Conservation (phyloP, 371 early-diverging fungal genomes). For the Nematocida sp. region DNA sequence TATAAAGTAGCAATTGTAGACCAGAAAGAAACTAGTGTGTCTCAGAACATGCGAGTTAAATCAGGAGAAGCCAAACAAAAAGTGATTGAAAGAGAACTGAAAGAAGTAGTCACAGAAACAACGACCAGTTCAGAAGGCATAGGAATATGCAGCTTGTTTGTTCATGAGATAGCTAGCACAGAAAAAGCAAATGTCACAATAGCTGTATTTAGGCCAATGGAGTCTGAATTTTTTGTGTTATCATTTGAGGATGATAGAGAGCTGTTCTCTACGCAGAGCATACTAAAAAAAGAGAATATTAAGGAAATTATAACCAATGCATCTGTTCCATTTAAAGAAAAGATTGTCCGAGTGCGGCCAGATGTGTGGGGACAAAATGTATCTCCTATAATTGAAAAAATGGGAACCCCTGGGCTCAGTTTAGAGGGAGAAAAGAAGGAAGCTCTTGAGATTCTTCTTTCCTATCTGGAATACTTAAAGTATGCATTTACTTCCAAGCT, state of each 20-base stretch:
- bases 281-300: conserved; percentile 72
- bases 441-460: conserved; percentile 20
- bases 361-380: conserved; percentile 28
- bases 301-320: conserved; percentile 64
- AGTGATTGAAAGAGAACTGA: conserved; percentile 87
- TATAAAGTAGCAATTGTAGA: conserved; percentile 94
- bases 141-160: conserved; percentile 41
- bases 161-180: conserved; percentile 81
- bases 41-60: conserved; percentile 85
- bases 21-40: conserved; percentile 90
- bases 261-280: conserved; percentile 75
- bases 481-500: conserved; percentile 18
- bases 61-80: conserved; percentile 71
- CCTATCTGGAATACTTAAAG: conserved; percentile 49
- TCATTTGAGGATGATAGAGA: conserved; percentile 79
- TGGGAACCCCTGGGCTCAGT: not conserved
- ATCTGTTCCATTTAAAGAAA: conserved; percentile 11
- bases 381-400: not conserved
- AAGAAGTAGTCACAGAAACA: conserved; percentile 84
- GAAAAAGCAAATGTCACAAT: conserved; percentile 59
- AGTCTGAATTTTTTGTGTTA: conserved; percentile 34
- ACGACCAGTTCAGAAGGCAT: conserved; percentile 71
- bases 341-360: conserved; percentile 68
- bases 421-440: conserved; percentile 7
- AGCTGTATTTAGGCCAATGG: conserved; percentile 27